Percentiles rank a stretch among this genome's conserved stretches.
phyloP scores from a whole-genome alignment of 495 filamentous ascomycete species.

The Glarea lozoyensis region DNA sequence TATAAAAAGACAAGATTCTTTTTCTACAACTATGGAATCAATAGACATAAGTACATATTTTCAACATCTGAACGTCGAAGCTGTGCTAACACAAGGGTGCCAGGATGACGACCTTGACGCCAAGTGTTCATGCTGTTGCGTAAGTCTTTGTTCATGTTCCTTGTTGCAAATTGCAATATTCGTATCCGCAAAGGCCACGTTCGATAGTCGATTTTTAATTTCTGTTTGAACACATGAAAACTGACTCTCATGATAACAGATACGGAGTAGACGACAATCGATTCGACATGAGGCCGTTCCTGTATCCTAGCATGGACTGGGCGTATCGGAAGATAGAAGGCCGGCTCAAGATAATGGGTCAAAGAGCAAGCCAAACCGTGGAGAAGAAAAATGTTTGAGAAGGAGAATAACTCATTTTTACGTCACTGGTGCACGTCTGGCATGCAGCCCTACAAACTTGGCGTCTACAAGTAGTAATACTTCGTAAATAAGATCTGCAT shows the following conservation, averaged over 20 bases:
- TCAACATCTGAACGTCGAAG: too few relatives aligned
- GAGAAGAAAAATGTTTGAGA: background rate
- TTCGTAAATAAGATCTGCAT: too few relatives aligned
- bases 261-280: constrained; percentile 60
- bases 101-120: too few relatives aligned
- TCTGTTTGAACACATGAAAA: constrained; percentile 7
- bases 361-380: background rate
- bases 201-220: background rate
- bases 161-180: too few relatives aligned
- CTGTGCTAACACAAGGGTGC: too few relatives aligned
- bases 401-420: too few relatives aligned
- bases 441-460: too few relatives aligned
- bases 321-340: constrained; percentile 45
- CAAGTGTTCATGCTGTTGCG: too few relatives aligned
- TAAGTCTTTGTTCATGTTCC: too few relatives aligned
- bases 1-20: constrained; percentile 24
- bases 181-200: too few relatives aligned
- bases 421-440: too few relatives aligned
- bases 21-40: background rate
- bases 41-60: background rate
- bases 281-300: constrained; percentile 58
- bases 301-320: constrained; percentile 42
- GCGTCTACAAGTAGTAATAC: too few relatives aligned
- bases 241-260: constrained; percentile 41
- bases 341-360: constrained; percentile 6